Evolutionary conservation across 2,329 filamentous ascomycete species (phyloP).

Genomic region (Aspergillus novoparasiticus): DNA sequence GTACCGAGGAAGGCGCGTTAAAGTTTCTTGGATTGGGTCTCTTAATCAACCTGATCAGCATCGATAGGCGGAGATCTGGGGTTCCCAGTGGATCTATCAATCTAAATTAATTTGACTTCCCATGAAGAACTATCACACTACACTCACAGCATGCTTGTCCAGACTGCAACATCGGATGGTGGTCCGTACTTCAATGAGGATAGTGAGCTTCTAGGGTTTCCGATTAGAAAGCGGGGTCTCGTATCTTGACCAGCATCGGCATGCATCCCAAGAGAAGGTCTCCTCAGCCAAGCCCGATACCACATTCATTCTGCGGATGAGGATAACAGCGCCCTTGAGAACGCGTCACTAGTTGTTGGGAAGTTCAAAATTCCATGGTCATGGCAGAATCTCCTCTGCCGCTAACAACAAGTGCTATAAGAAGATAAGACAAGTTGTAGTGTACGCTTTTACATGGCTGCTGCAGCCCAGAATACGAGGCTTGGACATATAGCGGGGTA

Average conservation of each 20-base stretch:
- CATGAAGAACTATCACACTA: background rate
- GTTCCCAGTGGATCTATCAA: background rate
- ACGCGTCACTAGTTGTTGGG: too few relatives aligned
- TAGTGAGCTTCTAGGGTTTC: background rate
- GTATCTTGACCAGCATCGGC: background rate
- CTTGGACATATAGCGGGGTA: too few relatives aligned
- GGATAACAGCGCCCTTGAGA: too few relatives aligned
- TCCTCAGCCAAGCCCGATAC: too few relatives aligned
- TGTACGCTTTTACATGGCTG: too few relatives aligned
- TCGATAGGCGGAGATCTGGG: background rate
- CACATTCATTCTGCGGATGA: too few relatives aligned
- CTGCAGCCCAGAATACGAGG: too few relatives aligned
- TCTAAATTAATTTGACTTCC: background rate
- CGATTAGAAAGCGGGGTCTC: background rate
- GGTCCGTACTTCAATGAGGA: background rate
- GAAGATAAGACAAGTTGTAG: too few relatives aligned
- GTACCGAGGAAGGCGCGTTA: background rate
- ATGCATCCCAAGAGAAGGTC: too few relatives aligned
- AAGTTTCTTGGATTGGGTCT: background rate
- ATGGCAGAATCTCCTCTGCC: too few relatives aligned
- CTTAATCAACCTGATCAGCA: background rate
- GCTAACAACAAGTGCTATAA: too few relatives aligned
- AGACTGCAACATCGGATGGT: background rate
- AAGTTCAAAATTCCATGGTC: too few relatives aligned
- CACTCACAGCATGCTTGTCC: background rate